These are phyloP conservation scores for Plasmodium blacklocki DNA, from an alignment of 169 alveolate genomes.

Conservation along the genomic window DNA sequence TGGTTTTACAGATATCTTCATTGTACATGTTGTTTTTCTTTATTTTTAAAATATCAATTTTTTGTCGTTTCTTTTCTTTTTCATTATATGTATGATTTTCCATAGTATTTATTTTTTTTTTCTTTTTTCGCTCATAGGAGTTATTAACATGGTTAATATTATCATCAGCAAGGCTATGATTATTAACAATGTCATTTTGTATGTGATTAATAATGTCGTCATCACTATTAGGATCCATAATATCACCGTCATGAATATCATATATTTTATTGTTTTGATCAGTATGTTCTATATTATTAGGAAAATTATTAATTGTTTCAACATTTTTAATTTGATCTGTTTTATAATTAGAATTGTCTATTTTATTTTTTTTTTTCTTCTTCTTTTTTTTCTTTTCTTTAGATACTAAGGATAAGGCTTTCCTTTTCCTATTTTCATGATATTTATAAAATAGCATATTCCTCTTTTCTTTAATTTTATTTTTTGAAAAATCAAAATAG, in stretches of 20 bases:
- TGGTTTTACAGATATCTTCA: not conserved
- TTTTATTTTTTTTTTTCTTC: not conserved
- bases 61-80: not conserved
- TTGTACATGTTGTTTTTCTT: conserved; percentile 40
- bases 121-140: too few relatives aligned
- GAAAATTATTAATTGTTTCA: not conserved
- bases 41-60: conserved; percentile 16
- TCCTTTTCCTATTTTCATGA: conserved; percentile 5
- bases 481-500: conserved; percentile 35
- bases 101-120: too few relatives aligned
- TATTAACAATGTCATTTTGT: too few relatives aligned
- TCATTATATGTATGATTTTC: too few relatives aligned
- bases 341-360: not conserved
- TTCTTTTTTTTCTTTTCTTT: conserved; percentile 5
- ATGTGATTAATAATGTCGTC: too few relatives aligned
- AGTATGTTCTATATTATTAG: not conserved
- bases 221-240: too few relatives aligned
- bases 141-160: too few relatives aligned
- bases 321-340: not conserved
- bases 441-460: conserved; percentile 14
- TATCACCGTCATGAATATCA: too few relatives aligned
- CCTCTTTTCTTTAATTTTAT: conserved; percentile 44
- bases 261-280: not conserved
- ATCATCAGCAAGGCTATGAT: too few relatives aligned
- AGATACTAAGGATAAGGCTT: not conserved